Evolutionary conservation across 345 rosid species (phyloP), one percentile per base, ranked within the genome.

Genomic region (Populus pruinosa): DNA sequence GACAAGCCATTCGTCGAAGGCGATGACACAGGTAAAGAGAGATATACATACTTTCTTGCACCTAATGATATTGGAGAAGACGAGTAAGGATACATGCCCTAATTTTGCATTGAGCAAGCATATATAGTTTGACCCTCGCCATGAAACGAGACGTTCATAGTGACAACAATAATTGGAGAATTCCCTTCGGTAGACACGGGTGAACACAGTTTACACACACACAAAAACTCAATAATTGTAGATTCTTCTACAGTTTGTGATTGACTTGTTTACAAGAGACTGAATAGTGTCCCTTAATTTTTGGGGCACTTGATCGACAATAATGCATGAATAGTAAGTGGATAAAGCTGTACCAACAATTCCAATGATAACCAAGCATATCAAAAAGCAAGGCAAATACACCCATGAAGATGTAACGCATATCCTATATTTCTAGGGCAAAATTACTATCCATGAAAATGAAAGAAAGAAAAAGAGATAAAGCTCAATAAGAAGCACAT

Each of bases 261-360:
- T 41, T 81, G 79, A 82, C 76, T 59, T 47, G 49, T 41, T 69
- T 70, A 38, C 50, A 38, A 33, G 29, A 64, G 38, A 6, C 69
- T 73, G 68, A 78, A 66, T 70, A 69, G 74, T 72, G 71, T 67
- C 72, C 81, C 84, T 10, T 82, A 79, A 76, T 65, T 68, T 78
- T 76, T 71, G 77, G 74, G 85, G 76, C 86, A 78, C 83, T 78
- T 68, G 75, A 61, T 82, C 86, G 80, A 79, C 82, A 77, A 76
- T 71, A 76, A 80, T 85, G 82, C 76, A 75, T 67, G 76, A 78
- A 83, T 79, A 83, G 86, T 47, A n/a, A 79, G 69, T 70, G 82
- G 89, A 87, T 87, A 74, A 70, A 47, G 55, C 33, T 77, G 71
- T 12, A 66, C 69, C 73, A 76, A 27, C n/a, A 69, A 72, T 23